A percentile compares a stretch with the other conserved stretches of the same genome.
These are phyloP conservation scores for Pestalotiopsis sp. DNA, from an alignment of 2,329 filamentous ascomycete species.

Conservation along the genomic window DNA sequence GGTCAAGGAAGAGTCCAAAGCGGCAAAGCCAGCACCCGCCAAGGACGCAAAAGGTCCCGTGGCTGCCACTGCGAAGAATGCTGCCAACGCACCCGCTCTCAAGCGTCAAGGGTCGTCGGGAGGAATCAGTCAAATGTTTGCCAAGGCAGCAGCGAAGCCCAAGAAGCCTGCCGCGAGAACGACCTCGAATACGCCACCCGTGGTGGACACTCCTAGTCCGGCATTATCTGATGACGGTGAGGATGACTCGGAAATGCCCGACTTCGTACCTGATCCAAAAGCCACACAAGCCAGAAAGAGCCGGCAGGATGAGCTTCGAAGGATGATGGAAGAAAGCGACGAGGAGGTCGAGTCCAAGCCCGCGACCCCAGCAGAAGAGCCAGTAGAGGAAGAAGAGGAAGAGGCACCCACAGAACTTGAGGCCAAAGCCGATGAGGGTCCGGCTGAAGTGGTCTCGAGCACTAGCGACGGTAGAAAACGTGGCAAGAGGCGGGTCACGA, in stretches of 20 bases:
- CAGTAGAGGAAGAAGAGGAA: conserved; percentile 7
- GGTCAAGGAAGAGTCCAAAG: conserved; percentile 39
- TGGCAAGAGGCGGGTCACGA: conserved; percentile 30
- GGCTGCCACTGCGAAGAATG: conserved; percentile 42
- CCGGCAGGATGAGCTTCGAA: conserved; percentile 30
- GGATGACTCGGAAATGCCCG: conserved; percentile 28
- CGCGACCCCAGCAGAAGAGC: conserved; percentile 5
- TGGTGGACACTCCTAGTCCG: conserved; percentile 21
- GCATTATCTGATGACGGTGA: conserved; percentile 34
- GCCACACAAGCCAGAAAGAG: conserved; percentile 25
- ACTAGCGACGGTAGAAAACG: conserved; percentile 27
- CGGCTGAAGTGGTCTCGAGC: conserved; percentile 29
- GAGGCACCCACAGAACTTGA: conserved; percentile 21
- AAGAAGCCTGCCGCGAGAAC: conserved; percentile 26
- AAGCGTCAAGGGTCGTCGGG: conserved; percentile 50
- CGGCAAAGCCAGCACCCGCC: conserved; percentile 23
- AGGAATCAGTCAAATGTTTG: conserved; percentile 36
- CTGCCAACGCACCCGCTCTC: conserved; percentile 31
- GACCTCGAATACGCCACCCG: conserved; percentile 16
- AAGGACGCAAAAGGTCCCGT: conserved; percentile 24
- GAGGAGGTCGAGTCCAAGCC: conserved; percentile 22
- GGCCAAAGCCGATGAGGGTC: conserved; percentile 25
- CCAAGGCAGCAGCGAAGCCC: conserved; percentile 31
- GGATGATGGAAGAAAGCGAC: conserved; percentile 37
- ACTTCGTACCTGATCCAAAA: conserved; percentile 20